These are phyloP conservation scores for Dactylis glomerata DNA, from an alignment of 176 grass and related monocot species.

Conservation along the genomic window DNA sequence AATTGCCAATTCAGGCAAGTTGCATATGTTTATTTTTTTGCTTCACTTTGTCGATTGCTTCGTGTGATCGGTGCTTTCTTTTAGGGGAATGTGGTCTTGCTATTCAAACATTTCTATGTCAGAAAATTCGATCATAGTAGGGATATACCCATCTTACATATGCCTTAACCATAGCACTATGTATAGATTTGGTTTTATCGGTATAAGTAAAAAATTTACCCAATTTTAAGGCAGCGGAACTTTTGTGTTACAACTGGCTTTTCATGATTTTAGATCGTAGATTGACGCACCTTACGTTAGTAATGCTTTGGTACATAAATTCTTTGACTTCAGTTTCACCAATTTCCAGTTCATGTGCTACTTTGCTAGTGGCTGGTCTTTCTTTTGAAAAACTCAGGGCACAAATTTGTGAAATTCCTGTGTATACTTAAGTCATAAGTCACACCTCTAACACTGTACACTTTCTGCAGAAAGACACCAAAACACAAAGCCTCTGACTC, in stretches of 20 bases:
- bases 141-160: not conserved
- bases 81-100: not conserved
- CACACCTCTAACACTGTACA: not conserved
- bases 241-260: not conserved
- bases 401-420: not conserved
- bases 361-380: not conserved
- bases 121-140: not conserved
- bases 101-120: not conserved
- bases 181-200: not conserved
- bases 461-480: not conserved
- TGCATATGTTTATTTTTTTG: not conserved
- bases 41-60: not conserved
- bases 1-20: slow-evolving; percentile 76
- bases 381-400: not conserved
- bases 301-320: not conserved
- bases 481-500: not conserved
- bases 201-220: not conserved
- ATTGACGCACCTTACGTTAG: not conserved
- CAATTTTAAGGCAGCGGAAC: not conserved
- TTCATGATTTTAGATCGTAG: not conserved
- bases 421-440: not conserved
- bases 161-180: not conserved
- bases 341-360: not conserved
- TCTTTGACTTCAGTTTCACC: not conserved
- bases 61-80: not conserved